Evolutionary conservation across 345 rosid genomes (phyloP).

Genomic region (Salix viminalis): DNA sequence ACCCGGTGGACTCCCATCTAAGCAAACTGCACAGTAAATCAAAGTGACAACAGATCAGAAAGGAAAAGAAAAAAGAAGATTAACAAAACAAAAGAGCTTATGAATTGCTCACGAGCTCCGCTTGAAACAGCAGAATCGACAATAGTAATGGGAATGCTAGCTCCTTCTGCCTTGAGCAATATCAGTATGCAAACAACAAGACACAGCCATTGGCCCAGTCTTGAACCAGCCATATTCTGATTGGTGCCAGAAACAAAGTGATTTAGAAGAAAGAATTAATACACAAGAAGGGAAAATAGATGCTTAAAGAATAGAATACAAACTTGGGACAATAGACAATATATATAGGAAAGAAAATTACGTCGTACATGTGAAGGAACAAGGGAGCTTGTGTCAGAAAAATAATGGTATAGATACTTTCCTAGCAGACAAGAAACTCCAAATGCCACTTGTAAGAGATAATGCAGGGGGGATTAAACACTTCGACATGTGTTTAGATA

Average conservation of each 20-base stretch:
- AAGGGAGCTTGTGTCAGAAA: background rate
- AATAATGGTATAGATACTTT: background rate
- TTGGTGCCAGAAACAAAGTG: background rate
- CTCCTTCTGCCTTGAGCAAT: slow-evolving; percentile 13
- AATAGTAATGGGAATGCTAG: slow-evolving; percentile 16
- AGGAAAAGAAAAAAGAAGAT: background rate
- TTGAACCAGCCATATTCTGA: slow-evolving; percentile 17
- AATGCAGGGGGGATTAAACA: background rate
- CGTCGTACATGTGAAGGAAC: background rate
- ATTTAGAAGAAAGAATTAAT: background rate
- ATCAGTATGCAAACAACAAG: background rate
- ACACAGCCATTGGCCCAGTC: slow-evolving; percentile 2
- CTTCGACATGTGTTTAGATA: too few species aligned
- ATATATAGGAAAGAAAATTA: background rate
- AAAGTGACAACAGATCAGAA: background rate
- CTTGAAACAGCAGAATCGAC: slow-evolving; percentile 15
- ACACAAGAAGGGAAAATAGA: background rate
- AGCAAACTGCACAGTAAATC: slow-evolving; percentile 55
- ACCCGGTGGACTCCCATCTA: slow-evolving; percentile 96
- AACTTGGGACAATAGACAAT: background rate
- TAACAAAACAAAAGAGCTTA: background rate
- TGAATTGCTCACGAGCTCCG: slow-evolving; percentile 19
- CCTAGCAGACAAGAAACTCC: background rate
- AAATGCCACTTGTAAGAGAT: background rate
- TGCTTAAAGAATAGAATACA: background rate